These are phyloP conservation scores for Raffaelea deltoideospora DNA, from an alignment of 2,329 filamentous ascomycete genomes.

Conservation along the genomic window DNA sequence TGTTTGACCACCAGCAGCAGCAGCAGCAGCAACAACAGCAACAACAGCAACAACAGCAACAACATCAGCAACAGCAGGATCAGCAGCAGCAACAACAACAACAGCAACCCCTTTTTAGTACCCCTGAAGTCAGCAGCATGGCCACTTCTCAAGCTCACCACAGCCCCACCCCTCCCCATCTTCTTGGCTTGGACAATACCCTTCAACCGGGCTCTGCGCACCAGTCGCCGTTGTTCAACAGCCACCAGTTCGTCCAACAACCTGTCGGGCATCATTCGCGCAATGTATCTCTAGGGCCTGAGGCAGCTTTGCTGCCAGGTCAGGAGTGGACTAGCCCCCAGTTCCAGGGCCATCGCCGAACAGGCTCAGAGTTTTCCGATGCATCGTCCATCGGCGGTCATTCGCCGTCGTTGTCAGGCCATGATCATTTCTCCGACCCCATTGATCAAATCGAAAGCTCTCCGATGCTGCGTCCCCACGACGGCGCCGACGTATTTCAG, in stretches of 20 bases:
- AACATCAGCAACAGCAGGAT: conserved; percentile 27
- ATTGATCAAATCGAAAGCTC: conserved; percentile 59
- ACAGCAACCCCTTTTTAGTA: conserved; percentile 18
- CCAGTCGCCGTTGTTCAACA: conserved; percentile 42
- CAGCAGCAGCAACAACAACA: conserved; percentile 1
- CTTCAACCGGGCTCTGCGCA: conserved; percentile 24
- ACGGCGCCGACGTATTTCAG: conserved; percentile 54
- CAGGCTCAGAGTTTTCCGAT: conserved; percentile 83
- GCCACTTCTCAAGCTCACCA: conserved; percentile 39
- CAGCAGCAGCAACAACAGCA: conserved; percentile 18
- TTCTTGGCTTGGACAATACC: conserved; percentile 34
- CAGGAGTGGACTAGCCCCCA: conserved; percentile 39
- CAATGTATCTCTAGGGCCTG: conserved; percentile 40
- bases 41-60: conserved; percentile 12
- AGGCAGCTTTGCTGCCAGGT: conserved; percentile 38
- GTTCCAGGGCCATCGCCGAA: conserved; percentile 72
- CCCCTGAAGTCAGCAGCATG: conserved; percentile 36
- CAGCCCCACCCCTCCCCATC: conserved; percentile 37
- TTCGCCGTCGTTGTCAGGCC: conserved; percentile 65
- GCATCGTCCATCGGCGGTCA: conserved; percentile 65
- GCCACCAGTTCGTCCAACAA: conserved; percentile 36
- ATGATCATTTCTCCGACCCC: conserved; percentile 66
- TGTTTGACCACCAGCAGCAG: conserved; percentile 38
- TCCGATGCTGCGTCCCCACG: conserved; percentile 62
- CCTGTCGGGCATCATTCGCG: conserved; percentile 34